Base-by-base conservation (phyloP, 768 basidiomycete species). In the Hygrophoropsis aurantiaca region DNA sequence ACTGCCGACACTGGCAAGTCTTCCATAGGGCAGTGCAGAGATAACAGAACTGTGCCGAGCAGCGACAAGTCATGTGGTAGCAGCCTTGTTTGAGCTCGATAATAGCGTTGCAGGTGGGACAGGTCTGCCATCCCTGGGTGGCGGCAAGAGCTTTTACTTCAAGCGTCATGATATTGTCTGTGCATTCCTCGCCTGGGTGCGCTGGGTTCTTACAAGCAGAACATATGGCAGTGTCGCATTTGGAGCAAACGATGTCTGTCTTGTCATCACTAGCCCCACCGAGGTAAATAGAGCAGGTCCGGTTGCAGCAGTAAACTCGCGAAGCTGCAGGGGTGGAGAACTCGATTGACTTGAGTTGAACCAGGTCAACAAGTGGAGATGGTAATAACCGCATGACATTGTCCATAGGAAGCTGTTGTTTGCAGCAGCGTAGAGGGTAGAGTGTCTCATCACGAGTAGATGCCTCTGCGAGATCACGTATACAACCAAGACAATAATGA, bases 1-100 rank as follows among this genome's bases (percentile, higher is more conserved):
- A 87, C 37, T 82, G 81, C 0, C 68, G 67, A 50, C 86, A 88
- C 0, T 2, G 4, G 46, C 86, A 90, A 0, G 64, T 72, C 64
- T 81, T 85, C 85, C 85, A 88, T 9, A 50, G 67, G 23, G 59
- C 73, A 0, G 79, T 78, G 56, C 87, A 88, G 8, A 81, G 40
- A 56, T 87, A 85, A 55, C 84, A 86, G 60, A 86, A 85, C 52
- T 86, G 58, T 0, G 71, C 66, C 8, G 49, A 44, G 46, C 69
- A 71, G 0, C 62, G 70, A 50, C 84, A 86, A 11, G 75, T 82
- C 66, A 86, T 84, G 40, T 86, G 84, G 58, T 76, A 81, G 50
- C 84, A 85, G 0, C 84, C 84, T 5, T 69, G 55, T 15, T 65
- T 56, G 13, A 83, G 70, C 51, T 86, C 84, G 32, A 85, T 72